These are phyloP conservation scores for Capsicum pubescens DNA, from an alignment of 257 asterid genomes.

Conservation along the genomic window DNA sequence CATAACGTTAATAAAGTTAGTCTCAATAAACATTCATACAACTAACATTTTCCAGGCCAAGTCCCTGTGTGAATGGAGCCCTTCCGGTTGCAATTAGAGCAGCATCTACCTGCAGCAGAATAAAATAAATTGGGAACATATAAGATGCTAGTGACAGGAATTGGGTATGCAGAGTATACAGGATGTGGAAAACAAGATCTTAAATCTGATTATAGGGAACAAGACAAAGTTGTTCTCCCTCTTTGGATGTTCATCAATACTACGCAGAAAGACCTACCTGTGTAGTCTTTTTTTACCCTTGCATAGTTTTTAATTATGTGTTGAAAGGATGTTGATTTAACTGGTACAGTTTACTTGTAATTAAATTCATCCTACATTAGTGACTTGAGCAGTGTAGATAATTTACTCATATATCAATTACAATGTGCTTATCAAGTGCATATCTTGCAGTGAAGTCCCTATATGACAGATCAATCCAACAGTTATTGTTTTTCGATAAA, in stretches of 20 bases:
- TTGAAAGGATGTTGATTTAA: not conserved
- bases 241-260: not conserved
- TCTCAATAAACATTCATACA: constrained; percentile 30
- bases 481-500: not conserved
- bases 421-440: constrained; percentile 15
- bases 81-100: constrained; percentile 99
- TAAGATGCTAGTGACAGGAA: not conserved
- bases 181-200: constrained; percentile 2
- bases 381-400: not conserved
- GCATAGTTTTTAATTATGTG: not conserved
- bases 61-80: constrained; percentile 95
- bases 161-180: not conserved
- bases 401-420: constrained; percentile 1
- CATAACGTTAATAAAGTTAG: constrained; percentile 24
- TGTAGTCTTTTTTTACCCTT: not conserved
- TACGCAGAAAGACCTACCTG: not conserved
- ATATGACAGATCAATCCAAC: not conserved
- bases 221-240: constrained; percentile 8
- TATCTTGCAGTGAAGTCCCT: not conserved
- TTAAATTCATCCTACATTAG: not conserved
- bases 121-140: constrained; percentile 9
- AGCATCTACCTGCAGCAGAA: constrained; percentile 82
- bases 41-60: constrained; percentile 95
- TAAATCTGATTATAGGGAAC: not conserved
- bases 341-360: not conserved